Conservation (phyloP, 345 rosid genomes). For the Excoecaria agallocha region DNA sequence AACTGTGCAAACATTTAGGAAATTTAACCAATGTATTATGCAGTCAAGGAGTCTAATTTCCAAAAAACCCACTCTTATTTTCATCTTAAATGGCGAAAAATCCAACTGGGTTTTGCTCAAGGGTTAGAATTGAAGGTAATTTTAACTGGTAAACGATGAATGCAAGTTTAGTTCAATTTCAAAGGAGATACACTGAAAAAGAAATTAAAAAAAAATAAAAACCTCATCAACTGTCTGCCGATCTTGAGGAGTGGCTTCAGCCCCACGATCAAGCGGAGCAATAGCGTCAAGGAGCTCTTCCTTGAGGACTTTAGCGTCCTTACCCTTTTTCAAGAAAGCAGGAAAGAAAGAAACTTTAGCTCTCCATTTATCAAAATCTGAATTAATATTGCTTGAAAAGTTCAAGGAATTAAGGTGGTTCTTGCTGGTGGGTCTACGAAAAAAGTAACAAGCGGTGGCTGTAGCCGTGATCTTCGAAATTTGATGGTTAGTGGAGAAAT, state of each 20-base stretch:
- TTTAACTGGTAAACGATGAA: neutral
- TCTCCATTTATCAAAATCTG: constrained; percentile 38
- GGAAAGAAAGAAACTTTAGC: constrained; percentile 72
- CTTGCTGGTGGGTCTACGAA: constrained; percentile 23
- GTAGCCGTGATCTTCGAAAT: constrained; percentile 13
- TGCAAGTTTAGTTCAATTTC: too few species aligned
- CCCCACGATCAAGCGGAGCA: constrained; percentile 72
- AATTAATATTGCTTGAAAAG: constrained; percentile 6
- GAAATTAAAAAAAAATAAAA: neutral
- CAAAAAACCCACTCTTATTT: neutral
- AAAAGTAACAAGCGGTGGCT: constrained; percentile 15
- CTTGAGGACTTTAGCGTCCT: constrained; percentile 55
- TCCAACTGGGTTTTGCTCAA: neutral
- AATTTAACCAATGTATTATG: neutral
- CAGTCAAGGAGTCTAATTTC: neutral
- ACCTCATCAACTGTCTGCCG: constrained; percentile 76
- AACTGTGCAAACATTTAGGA: neutral
- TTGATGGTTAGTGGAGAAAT: neutral
- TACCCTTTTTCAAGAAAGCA: constrained; percentile 61
- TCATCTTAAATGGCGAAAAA: neutral
- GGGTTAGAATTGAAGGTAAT: too few species aligned
- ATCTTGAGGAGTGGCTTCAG: constrained; percentile 72
- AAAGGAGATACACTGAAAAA: too few species aligned
- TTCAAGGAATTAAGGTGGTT: constrained; percentile 20
- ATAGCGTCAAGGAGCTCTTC: constrained; percentile 75